Conservation (phyloP, 2,329 filamentous ascomycete species). For the Truncatella angustata region DNA sequence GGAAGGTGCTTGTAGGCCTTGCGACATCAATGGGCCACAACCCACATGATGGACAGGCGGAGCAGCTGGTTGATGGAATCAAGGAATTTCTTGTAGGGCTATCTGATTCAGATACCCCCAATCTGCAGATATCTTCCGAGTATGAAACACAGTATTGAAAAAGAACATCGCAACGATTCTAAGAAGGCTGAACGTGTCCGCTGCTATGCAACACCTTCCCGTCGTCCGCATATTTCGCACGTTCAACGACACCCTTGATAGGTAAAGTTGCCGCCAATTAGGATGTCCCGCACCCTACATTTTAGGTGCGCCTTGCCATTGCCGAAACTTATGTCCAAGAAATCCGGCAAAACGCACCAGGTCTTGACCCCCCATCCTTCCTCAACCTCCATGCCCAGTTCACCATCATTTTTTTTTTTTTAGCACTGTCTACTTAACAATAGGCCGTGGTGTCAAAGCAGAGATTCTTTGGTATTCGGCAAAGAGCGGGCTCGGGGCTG, state of each 20-base stretch:
- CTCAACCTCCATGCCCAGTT: slow-evolving; percentile 40
- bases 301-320: slow-evolving; percentile 20
- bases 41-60: neutral
- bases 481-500: slow-evolving; percentile 13
- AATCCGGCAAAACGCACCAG: slow-evolving; percentile 37
- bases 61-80: neutral
- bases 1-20: neutral
- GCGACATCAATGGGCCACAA: neutral
- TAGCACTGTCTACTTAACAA: slow-evolving; percentile 40
- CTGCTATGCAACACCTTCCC: slow-evolving; percentile 27
- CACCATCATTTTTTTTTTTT: slow-evolving; percentile 50
- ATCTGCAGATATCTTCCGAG: too few species aligned
- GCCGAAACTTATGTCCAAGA: slow-evolving; percentile 39
- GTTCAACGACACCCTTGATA: slow-evolving; percentile 38
- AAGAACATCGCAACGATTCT: neutral
- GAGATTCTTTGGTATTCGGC: slow-evolving; percentile 38
- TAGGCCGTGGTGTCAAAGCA: slow-evolving; percentile 26
- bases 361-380: slow-evolving; percentile 46
- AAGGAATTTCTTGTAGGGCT: neutral
- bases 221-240: slow-evolving; percentile 36
- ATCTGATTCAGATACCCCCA: neutral
- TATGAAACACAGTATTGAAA: too few species aligned
- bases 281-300: slow-evolving; percentile 30
- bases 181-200: slow-evolving; percentile 6
- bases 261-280: slow-evolving; percentile 36